Base-by-base conservation (phyloP, 2,329 filamentous ascomycete species). In the Chaetomium olivaceum region DNA sequence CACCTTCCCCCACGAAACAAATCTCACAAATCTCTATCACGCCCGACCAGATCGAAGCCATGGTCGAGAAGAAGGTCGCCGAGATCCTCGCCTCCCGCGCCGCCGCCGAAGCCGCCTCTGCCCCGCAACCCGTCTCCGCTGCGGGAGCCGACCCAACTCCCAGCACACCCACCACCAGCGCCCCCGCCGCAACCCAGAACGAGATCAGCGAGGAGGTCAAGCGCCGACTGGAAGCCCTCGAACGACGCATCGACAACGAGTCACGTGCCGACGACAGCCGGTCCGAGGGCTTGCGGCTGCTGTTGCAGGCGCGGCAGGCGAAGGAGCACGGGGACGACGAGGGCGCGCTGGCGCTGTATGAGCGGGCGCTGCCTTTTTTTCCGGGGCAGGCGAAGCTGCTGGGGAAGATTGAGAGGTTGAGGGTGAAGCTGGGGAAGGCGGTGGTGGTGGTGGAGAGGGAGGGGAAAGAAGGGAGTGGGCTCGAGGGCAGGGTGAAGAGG, bases 221-320 rank as follows among this genome's bases (percentile, higher is more conserved):
- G 72, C 87, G 84, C 64, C 88, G 94, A 0, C 82, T 98, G 0
- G 92, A 97, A 65, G 89, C 91, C 0, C 83, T 98, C 3, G 94
- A 98, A 77, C 87, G 89, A 70, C 90, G 91, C n/a, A 90, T 98
- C 31, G 91, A 94, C 65, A 86, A 86, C 23, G 85, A 82, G 52
- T 64, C 80, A 84, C 58, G 55, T 27, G 19, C 52, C 66, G 91
- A 93, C 46, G 92, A 96, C 72, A 81, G 84, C 29, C 87, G 91
- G 61, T 89, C 91, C 0, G 92, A 97, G 68, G 95, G 94, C 0
- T 78, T 98, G 31, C 91, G 92, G 12, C 92, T 91, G 72, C 79
- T 98, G 39, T 82, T 97, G n/a, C 92, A 95, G 83, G 94, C 92
- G 1, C 91, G 95, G 70, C 93, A 97, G 75, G 91, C 96, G 74